Evolutionary conservation across 148 eudicot species (phyloP), one percentile per base, ranked within the genome.

Genomic region (Fagopyrum tataricum): DNA sequence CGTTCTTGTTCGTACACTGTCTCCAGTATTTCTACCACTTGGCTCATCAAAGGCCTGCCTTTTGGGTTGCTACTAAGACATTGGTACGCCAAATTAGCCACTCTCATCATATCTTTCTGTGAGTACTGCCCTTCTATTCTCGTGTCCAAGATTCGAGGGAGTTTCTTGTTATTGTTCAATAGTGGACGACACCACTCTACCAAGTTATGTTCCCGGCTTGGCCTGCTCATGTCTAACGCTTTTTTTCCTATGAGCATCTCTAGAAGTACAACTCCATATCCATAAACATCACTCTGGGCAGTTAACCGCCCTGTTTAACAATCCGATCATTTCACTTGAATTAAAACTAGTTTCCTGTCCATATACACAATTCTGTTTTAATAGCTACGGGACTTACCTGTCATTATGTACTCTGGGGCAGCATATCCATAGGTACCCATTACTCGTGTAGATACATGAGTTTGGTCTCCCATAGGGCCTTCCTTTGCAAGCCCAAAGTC

Each of bases 351-450:
- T 31, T 12, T 46, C 13, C 13, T 46, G 49, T 10, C 49, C 10
- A 8, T 46, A 46, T 31, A 31, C 13, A 46, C 8, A 46, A 46
- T 31, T 31, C 11, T 1, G 10, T 12, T 72, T 21, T 14, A 5
- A 41, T 24, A 2, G 10, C 48, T 12, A 21, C 8, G 73, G 72
- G 61, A 59, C 82, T 74, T 74, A 91, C 97, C 97, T 8, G 97
- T 89, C 91, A 89, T 87, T 18, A 89, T 74, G 81, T 91, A 91
- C 77, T 91, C 97, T 13, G 97, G 97, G 39, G 97, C 97, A 55
- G 97, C 97, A 78, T 91, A 91, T 4, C 97, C 97, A 21, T 89
- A 89, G n/a, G 97, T 91, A 52, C 97, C 97, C 94, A 89, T 89
- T 61, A 89, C 94, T 69, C 92, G 90, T n/a, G 97, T 91, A 41